phyloP scores from a whole-genome alignment of 805 yeast genomes.

The Lachancea sp. region DNA sequence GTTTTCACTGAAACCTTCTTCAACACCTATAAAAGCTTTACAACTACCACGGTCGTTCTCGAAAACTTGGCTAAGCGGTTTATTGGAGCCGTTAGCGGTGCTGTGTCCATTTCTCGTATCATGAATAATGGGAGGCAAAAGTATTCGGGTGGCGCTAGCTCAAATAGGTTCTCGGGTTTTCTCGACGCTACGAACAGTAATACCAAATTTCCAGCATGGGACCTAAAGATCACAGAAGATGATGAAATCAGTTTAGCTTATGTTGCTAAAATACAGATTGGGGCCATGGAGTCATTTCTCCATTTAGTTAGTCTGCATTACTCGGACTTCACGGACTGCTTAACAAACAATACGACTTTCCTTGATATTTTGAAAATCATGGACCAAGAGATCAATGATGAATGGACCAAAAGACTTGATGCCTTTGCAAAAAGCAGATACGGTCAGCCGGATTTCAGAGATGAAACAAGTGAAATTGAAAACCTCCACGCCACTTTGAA shows the following conservation, averaged over 20 bases:
- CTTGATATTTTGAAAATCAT: conserved; percentile 59
- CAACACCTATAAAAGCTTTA: conserved; percentile 61
- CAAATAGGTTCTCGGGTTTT: conserved; percentile 18
- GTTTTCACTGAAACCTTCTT: conserved; percentile 61
- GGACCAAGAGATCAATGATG: conserved; percentile 54
- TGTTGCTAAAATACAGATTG: conserved; percentile 73
- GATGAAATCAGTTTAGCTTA: conserved; percentile 55
- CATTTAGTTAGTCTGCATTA: conserved; percentile 68
- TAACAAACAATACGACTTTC: conserved; percentile 51
- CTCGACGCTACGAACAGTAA: conserved; percentile 29
- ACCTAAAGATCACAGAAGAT: conserved; percentile 32
- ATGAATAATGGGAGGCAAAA: conserved; percentile 18
- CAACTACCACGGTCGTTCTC: conserved; percentile 48
- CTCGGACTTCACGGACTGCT: conserved; percentile 65
- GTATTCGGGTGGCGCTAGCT: conserved; percentile 29
- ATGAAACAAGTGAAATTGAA: conserved; percentile 22
- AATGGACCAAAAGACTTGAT: conserved; percentile 41
- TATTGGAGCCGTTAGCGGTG: conserved; percentile 56
- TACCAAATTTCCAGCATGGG: conserved; percentile 57
- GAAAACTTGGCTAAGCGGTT: conserved; percentile 50
- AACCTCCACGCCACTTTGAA: conserved; percentile 29
- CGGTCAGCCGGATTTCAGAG: conserved; percentile 5
- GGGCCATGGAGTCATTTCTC: conserved; percentile 69
- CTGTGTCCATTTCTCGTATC: conserved; percentile 42
- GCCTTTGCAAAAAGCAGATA: conserved; percentile 29